Evolutionary conservation across 768 basidiomycete species (phyloP), one percentile per base, ranked within the genome.

Genomic region (Kwoniella heveanensis): DNA sequence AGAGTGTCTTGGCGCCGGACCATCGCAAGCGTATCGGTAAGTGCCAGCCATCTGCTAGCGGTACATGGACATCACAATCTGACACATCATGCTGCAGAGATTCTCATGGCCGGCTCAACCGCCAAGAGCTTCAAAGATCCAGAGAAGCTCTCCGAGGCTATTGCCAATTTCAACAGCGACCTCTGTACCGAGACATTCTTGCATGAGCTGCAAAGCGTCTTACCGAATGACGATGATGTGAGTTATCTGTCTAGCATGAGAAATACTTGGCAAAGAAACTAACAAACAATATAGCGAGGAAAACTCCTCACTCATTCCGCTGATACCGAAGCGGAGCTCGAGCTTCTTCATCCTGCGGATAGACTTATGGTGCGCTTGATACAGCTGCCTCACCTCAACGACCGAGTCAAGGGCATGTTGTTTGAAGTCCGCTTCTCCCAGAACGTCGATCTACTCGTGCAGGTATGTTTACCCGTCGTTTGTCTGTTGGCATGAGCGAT

Each of bases 301-400:
- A 70, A 74, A 70, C 72, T 76, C 57, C 56, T 78, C 59, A 68
- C 72, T 51, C 88, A 90, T 58, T 91, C 89, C 71, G 86, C 92
- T 13, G 79, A 80, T n/a, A 88, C 88, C 64, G 85, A 88, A 13
- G 90, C 88, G 71, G 93, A 96, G 69, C 86, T 99, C 13, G 88
- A 87, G 46, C 86, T 86, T 29, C 83, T 99, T n/a, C 94, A 97
- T 80, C 88, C 90, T 21, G 90, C 96, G 19, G 96, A 99, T 81
- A 87, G 96, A 30, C 85, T 99, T 51, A 93, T 99, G 91, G 92
- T 99, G 25, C 90, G 94, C 66, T 83, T 97, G 37, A 96, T 98
- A 72, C 92, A 96, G 78, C 93, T 98, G 26, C 87, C 95, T 47
- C 88, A 92, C 36, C 83, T 99, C 10, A 85, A 84, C 10, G 90